A percentile compares a stretch with the other conserved stretches of the same genome.
phyloP scores from a whole-genome alignment of 1,284 basidiomycete genomes.

The Macrocystidia cucumis region DNA sequence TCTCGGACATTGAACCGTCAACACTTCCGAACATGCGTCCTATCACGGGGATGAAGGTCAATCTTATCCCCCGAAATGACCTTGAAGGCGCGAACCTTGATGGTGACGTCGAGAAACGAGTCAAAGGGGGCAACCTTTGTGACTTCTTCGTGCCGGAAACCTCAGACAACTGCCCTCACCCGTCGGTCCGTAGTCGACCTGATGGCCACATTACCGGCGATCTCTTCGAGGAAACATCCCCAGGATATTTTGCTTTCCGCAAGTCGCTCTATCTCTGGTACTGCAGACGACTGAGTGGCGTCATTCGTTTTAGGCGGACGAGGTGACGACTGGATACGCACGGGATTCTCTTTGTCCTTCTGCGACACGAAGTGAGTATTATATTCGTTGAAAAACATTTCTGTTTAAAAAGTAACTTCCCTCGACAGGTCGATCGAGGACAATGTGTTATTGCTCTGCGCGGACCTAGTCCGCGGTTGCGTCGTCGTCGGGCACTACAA shows the following conservation, averaged over 20 bases:
- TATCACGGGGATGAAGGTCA: slow-evolving; percentile 10
- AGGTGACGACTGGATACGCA: slow-evolving; percentile 73
- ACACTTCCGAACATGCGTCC: slow-evolving; percentile 14
- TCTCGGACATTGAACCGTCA: slow-evolving; percentile 14
- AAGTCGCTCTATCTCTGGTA: too few species aligned
- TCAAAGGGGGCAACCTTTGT: too few species aligned
- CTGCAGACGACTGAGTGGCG: too few species aligned
- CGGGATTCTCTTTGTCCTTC: slow-evolving; percentile 65
- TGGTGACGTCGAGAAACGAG: neutral
- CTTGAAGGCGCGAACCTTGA: too few species aligned
- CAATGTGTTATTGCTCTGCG: slow-evolving; percentile 51
- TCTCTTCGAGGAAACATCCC: slow-evolving; percentile 51
- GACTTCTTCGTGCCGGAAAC: slow-evolving; percentile 18
- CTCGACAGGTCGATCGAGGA: slow-evolving; percentile 56
- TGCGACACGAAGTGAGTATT: slow-evolving; percentile 57
- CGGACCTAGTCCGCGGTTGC: slow-evolving; percentile 52
- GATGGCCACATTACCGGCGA: slow-evolving; percentile 71
- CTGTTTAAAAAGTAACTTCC: too few species aligned
- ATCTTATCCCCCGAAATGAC: slow-evolving; percentile 11
- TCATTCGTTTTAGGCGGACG: too few species aligned
- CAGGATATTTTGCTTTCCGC: slow-evolving; percentile 52
- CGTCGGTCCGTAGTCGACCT: slow-evolving; percentile 16
- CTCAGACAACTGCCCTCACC: slow-evolving; percentile 18
- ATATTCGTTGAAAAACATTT: neutral
- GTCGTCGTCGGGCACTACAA: slow-evolving; percentile 64